A percentile compares a stretch with the other conserved stretches of the same genome.
These are phyloP conservation scores for Biscogniauxia sp. DNA, from an alignment of 2,329 filamentous ascomycete species.

Conservation along the genomic window DNA sequence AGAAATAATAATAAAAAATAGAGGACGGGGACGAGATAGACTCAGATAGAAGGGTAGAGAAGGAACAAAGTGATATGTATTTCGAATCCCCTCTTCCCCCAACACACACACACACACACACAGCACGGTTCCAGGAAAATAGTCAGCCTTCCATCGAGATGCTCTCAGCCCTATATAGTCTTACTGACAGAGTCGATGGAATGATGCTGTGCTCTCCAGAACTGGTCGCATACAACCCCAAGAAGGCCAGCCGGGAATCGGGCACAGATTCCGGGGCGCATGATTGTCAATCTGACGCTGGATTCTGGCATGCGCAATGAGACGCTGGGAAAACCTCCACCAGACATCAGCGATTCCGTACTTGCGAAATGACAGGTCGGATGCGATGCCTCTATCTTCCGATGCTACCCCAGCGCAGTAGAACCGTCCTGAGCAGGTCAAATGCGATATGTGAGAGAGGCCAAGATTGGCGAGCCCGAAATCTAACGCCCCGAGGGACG, in stretches of 20 bases:
- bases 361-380: neutral
- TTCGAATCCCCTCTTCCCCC: neutral
- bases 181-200: neutral
- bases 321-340: neutral
- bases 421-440: neutral
- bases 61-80: neutral
- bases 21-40: neutral
- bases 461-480: neutral
- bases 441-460: neutral
- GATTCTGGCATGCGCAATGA: neutral
- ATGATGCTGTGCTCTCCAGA: neutral
- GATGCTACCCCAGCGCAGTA: neutral
- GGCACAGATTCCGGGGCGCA: neutral
- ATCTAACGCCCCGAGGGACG: neutral
- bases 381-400: neutral
- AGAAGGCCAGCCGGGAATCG: neutral
- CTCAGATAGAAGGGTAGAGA: neutral
- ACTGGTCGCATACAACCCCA: neutral
- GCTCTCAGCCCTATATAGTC: conserved; percentile 1
- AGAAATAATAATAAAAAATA: neutral
- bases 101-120: too few species aligned
- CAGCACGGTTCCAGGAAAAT: neutral
- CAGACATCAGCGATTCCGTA: neutral
- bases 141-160: neutral
- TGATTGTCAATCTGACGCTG: neutral